Base-by-base conservation (phyloP, 2,329 filamentous ascomycete species). In the Boeremia exigua region DNA sequence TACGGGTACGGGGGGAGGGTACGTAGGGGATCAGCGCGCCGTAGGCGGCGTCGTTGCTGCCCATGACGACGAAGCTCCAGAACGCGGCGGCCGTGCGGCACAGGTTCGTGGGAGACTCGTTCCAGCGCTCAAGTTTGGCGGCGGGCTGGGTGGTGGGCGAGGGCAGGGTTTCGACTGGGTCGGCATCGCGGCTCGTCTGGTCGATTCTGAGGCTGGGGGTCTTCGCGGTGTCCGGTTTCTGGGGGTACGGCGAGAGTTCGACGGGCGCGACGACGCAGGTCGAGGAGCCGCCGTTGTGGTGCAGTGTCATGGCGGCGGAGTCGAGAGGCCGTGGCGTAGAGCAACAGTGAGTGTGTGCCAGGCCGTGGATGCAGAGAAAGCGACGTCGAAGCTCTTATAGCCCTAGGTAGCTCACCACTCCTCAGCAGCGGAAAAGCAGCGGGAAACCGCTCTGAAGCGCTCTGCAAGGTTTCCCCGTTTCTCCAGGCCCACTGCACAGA, bases 11-110 rank as follows among this genome's bases (percentile, higher is more conserved):
- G n/a, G n/a, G n/a, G n/a, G n/a, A 32, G 8, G 58, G 43, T 70
- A 80, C 75, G 62, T 83, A 83, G 30, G 81, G 80, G 47, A 83
- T 81, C 61, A 82, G 71, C 15, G 79, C 77, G 48, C 87, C 87
- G 39, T 86, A 81, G 23, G 84, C 84, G 9, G 83, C 88, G 74
- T 91, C 88, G 64, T 88, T 89, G 76, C 87, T 82, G 6, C 88
- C 88, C 78, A 89, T 84, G 29, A 89, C 78, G 17, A 87, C 76
- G 60, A 91, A 86, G 5, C 82, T 81, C 73, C 83, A 85, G 63
- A 87, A 85, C 3, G 85, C 82, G 0, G 84, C 80, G 32, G 84
- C 72, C 40, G 85, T 84, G 34, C 87, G 82, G 62, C 78, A 86
- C 4, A 84, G 75, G 68, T 88, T 90, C 37, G 79, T 77, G 8